Evolutionary conservation across 805 yeast genomes (phyloP).

Genomic region (Pichia sporocuriosa): DNA sequence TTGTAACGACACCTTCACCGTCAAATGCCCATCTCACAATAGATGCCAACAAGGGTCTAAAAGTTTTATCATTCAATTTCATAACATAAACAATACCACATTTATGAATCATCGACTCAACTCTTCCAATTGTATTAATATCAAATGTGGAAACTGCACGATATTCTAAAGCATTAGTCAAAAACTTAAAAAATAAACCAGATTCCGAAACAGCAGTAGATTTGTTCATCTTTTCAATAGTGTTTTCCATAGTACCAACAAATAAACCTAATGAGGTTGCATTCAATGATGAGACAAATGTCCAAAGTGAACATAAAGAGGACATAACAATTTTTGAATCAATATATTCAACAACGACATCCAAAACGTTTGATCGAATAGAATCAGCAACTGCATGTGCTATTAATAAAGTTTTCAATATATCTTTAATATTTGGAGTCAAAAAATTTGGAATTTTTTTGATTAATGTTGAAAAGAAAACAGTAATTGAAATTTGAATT

Average conservation of each 20-base stretch:
- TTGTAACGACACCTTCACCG: slow-evolving; percentile 56
- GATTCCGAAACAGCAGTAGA: slow-evolving; percentile 70
- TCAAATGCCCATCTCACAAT: slow-evolving; percentile 88
- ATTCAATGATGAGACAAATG: slow-evolving; percentile 30
- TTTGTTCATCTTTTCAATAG: slow-evolving; percentile 63
- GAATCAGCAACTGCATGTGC: slow-evolving; percentile 53
- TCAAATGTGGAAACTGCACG: slow-evolving; percentile 55
- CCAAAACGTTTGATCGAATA: slow-evolving; percentile 56
- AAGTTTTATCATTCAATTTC: slow-evolving; percentile 88
- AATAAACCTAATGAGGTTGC: slow-evolving; percentile 59
- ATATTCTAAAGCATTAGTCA: slow-evolving; percentile 66
- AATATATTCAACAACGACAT: slow-evolving; percentile 56
- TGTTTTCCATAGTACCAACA: slow-evolving; percentile 57
- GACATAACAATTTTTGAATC: slow-evolving; percentile 58
- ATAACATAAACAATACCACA: slow-evolving; percentile 73
- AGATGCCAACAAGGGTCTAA: slow-evolving; percentile 85
- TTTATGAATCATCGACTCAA: slow-evolving; percentile 69
- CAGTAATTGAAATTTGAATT: slow-evolving; percentile 64
- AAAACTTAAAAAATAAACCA: slow-evolving; percentile 57
- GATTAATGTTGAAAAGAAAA: slow-evolving; percentile 66
- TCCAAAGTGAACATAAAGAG: slow-evolving; percentile 61
- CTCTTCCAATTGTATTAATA: slow-evolving; percentile 66
- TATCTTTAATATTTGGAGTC: slow-evolving; percentile 56
- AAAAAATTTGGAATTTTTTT: slow-evolving; percentile 84
- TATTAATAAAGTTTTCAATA: slow-evolving; percentile 50